Evolutionary conservation across 345 rosid genomes (phyloP).

Genomic region (Acer campestre): DNA sequence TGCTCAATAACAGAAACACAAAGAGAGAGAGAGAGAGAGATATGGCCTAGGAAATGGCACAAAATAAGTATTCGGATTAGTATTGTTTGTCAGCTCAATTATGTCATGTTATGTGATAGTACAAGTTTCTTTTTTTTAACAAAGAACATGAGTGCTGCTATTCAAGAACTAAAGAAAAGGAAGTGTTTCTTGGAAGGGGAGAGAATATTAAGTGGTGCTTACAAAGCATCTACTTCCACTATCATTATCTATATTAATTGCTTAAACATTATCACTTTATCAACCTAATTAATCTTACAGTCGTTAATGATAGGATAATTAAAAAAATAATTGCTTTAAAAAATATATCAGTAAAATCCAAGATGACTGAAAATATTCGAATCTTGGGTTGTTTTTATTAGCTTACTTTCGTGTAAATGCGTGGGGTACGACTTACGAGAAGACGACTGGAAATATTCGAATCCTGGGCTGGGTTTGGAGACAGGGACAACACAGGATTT

Average conservation of each 20-base stretch:
- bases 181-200: not conserved
- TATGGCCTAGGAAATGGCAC: no score
- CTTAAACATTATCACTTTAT: not conserved
- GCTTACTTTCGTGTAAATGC: not conserved
- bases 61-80: no score
- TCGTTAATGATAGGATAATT: not conserved
- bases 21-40: no score
- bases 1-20: no score
- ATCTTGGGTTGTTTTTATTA: no score
- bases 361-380: no score
- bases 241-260: not conserved
- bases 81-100: no score
- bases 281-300: not conserved
- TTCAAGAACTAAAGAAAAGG: no score
- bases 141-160: no score
- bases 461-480: not conserved
- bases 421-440: not conserved
- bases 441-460: not conserved
- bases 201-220: not conserved
- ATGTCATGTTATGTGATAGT: no score
- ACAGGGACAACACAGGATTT: no score
- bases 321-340: not conserved
- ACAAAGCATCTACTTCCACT: not conserved
- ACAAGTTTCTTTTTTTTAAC: no score
- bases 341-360: not conserved